Evolutionary conservation across 805 yeast species (phyloP).

Genomic region (Ogataea pilisensis): DNA sequence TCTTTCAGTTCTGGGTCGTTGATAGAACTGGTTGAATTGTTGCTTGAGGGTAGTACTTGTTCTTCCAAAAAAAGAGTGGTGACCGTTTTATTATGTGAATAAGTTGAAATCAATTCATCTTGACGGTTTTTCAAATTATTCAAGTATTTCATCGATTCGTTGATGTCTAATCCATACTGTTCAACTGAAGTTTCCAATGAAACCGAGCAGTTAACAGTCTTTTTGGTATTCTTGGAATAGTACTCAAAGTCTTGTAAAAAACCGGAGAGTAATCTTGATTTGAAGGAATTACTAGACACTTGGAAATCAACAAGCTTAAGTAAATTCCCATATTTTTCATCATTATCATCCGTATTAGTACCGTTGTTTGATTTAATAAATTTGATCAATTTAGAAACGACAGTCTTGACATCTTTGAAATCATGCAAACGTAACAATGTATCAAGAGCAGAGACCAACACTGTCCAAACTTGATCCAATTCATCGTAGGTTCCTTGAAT

Average conservation of each 20-base stretch:
- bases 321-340: neutral
- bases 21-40: too few species aligned
- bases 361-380: conserved; percentile 7
- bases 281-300: neutral
- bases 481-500: neutral
- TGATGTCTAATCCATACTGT: neutral
- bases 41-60: too few species aligned
- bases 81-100: too few species aligned
- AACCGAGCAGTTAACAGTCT: too few species aligned
- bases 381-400: conserved; percentile 6
- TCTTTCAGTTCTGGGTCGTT: neutral
- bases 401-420: conserved; percentile 12
- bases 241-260: conserved; percentile 2
- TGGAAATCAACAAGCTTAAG: conserved; percentile 3
- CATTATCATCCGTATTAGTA: neutral
- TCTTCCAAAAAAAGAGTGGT: too few species aligned
- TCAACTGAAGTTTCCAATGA: neutral
- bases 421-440: conserved; percentile 9
- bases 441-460: conserved; percentile 7
- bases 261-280: conserved; percentile 5
- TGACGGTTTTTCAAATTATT: neutral
- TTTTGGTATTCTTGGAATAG: neutral
- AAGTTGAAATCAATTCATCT: neutral
- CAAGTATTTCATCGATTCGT: neutral
- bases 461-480: neutral